These are phyloP conservation scores for Calonectria pseudoreteaudii DNA, from an alignment of 2,329 filamentous ascomycete species.

Conservation along the genomic window DNA sequence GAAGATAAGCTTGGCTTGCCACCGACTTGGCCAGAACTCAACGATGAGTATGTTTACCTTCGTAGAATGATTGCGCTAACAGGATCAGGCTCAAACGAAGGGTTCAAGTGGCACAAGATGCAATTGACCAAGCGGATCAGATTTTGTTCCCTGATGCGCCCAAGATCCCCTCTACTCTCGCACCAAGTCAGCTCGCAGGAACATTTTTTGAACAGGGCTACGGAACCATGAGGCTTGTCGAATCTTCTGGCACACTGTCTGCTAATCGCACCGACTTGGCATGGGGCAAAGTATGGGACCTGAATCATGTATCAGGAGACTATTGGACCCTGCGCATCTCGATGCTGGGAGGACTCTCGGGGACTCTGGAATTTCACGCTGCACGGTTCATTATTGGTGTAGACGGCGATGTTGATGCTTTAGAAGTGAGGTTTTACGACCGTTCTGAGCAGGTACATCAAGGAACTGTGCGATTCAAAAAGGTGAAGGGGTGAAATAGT, in stretches of 20 bases:
- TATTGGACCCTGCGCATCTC: neutral
- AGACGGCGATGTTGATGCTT: neutral
- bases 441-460: neutral
- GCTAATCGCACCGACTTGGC: neutral
- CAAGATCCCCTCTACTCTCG: neutral
- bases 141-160: neutral
- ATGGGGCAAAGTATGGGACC: neutral
- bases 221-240: neutral
- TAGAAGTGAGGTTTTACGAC: neutral
- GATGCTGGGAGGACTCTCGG: neutral
- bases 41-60: neutral
- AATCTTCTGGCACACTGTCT: neutral
- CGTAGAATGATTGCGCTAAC: neutral
- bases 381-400: neutral
- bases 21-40: neutral
- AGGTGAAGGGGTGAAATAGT: neutral
- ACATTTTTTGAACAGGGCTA: neutral
- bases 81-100: neutral
- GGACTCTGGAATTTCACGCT: neutral
- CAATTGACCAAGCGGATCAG: neutral
- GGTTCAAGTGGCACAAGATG: neutral
- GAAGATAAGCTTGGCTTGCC: neutral
- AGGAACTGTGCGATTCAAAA: neutral
- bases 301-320: conserved; percentile 10
- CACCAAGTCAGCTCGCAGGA: neutral